These are phyloP conservation scores for Tricholoma terreum DNA, from an alignment of 768 basidiomycete genomes.

Conservation along the genomic window DNA sequence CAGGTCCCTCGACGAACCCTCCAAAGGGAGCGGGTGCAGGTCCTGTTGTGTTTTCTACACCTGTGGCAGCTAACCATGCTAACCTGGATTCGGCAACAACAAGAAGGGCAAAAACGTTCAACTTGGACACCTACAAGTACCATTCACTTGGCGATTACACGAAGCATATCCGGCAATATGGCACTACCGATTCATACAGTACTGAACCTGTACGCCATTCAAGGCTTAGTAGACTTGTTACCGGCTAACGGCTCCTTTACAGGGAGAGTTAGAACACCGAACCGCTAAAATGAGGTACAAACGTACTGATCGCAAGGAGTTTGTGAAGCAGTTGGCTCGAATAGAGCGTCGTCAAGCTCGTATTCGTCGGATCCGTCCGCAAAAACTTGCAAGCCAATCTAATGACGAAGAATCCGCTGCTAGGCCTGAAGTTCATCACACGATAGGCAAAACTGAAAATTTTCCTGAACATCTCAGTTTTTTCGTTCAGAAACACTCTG, in stretches of 20 bases:
- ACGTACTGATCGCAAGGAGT: constrained; percentile 6
- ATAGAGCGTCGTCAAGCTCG: constrained; percentile 10
- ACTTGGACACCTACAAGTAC: no score
- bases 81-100: no score
- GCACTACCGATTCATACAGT: no score
- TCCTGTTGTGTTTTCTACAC: no score
- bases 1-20: no score
- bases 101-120: no score
- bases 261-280: no score
- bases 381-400: not conserved
- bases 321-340: constrained; percentile 9
- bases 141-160: no score
- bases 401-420: not conserved
- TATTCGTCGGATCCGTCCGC: not conserved
- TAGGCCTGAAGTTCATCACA: not conserved
- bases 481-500: not conserved
- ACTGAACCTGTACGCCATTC: not conserved
- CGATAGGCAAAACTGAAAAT: not conserved
- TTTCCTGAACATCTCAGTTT: not conserved
- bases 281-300: constrained; percentile 9
- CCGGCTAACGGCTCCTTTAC: not conserved
- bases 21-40: no score
- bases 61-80: no score
- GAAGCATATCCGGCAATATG: no score
- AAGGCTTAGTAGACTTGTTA: not conserved